phyloP scores from a whole-genome alignment of 768 basidiomycete genomes.

The Suillus decipiens region DNA sequence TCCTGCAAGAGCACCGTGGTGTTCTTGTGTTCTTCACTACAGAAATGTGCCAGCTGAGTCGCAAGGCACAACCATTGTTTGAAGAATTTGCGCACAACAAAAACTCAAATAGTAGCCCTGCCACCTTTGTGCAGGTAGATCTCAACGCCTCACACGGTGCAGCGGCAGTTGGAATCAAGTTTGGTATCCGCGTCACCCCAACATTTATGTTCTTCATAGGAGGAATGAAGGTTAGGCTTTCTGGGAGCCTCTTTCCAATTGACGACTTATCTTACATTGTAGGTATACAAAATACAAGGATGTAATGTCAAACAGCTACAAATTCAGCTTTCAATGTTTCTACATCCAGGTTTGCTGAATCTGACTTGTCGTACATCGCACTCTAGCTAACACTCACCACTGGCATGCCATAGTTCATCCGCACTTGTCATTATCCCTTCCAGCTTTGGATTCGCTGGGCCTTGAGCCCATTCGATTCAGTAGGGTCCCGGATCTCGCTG shows the following conservation, averaged over 20 bases:
- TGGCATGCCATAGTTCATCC: slow-evolving; percentile 66
- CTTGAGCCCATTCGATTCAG: slow-evolving; percentile 75
- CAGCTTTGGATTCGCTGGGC: slow-evolving; percentile 60
- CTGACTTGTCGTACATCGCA: slow-evolving; percentile 37
- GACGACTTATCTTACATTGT: slow-evolving; percentile 5
- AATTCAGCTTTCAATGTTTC: slow-evolving; percentile 70
- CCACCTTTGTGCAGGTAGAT: slow-evolving; percentile 86
- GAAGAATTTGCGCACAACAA: slow-evolving; percentile 74
- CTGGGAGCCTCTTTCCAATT: background rate
- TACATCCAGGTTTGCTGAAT: slow-evolving; percentile 82
- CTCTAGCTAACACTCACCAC: slow-evolving; percentile 5
- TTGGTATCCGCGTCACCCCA: slow-evolving; percentile 74
- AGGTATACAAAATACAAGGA: slow-evolving; percentile 75
- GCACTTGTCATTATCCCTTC: slow-evolving; percentile 61
- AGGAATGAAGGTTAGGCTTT: slow-evolving; percentile 58
- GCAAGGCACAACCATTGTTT: slow-evolving; percentile 81
- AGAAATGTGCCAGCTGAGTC: slow-evolving; percentile 74
- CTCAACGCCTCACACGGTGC: slow-evolving; percentile 63
- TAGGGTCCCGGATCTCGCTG: slow-evolving; percentile 68
- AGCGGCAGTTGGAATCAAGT: slow-evolving; percentile 56
- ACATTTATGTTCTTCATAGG: slow-evolving; percentile 88
- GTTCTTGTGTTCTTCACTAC: slow-evolving; percentile 83
- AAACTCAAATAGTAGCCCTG: slow-evolving; percentile 43
- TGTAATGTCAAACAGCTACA: slow-evolving; percentile 66
- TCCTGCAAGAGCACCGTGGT: slow-evolving; percentile 66